Evolutionary conservation across 257 asterid species (phyloP).

Genomic region (Schizonepeta tenuifolia): DNA sequence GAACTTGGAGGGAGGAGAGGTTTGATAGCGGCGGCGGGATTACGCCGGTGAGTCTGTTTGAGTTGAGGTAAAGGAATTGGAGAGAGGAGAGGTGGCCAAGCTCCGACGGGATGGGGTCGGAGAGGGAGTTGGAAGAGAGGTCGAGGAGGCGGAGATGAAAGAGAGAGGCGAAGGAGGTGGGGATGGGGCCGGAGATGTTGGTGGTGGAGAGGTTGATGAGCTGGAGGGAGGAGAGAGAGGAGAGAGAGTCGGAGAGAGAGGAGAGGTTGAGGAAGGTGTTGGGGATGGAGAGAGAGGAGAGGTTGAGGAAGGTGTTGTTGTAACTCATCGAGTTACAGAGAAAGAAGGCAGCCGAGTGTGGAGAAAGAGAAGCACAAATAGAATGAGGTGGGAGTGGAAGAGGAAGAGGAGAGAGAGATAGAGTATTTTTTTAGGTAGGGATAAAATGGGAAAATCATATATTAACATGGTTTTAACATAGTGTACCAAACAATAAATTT

Average conservation of each 20-base stretch:
- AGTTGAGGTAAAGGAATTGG: constrained; percentile 77
- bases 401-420: too few species aligned
- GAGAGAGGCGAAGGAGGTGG: constrained; percentile 63
- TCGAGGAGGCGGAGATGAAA: constrained; percentile 69
- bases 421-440: too few species aligned
- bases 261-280: constrained; percentile 83
- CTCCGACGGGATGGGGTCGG: constrained; percentile 67
- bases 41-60: constrained; percentile 62
- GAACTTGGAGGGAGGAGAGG: constrained; percentile 72
- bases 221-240: constrained; percentile 79
- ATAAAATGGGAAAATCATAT: too few species aligned
- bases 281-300: constrained; percentile 81
- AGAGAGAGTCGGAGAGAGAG: constrained; percentile 64
- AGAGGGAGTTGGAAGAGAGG: constrained; percentile 72
- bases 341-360: too few species aligned
- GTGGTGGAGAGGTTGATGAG: constrained; percentile 87
- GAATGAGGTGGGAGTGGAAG: too few species aligned
- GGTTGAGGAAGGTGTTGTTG: too few species aligned
- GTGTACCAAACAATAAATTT: too few species aligned
- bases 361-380: too few species aligned
- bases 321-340: too few species aligned
- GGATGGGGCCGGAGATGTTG: constrained; percentile 81
- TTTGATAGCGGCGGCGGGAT: constrained; percentile 71
- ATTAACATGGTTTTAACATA: too few species aligned
- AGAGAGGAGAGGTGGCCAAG: constrained; percentile 60